Base-by-base conservation (phyloP, 306 rosid species). In the Parietaria judaica region DNA sequence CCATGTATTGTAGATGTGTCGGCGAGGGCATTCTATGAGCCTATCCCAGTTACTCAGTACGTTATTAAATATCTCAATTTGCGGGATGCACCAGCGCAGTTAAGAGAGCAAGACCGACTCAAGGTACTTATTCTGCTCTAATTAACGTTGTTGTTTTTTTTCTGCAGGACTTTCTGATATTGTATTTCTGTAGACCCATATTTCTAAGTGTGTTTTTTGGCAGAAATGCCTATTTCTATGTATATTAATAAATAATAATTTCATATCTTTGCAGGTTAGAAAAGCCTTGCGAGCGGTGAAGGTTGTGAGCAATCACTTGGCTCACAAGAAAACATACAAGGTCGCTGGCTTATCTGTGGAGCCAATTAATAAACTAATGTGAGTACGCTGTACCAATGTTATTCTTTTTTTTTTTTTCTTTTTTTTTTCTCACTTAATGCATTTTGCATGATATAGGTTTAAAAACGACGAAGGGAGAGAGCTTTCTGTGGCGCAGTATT, bases 11-110 rank as follows among this genome's bases (percentile, higher is more conserved):
- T 77, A 92, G 96, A 92, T 81, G 84, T 88, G 1, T 84, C 96
- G 0, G 95, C 99, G 0, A 76, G 80, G 50, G 67, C 90, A 0
- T 92, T 80, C 47, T 92, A 77, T 46, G 99, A 92, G 31, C 63
- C 83, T 0, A 62, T 92, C 9, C 31, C 3, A 10, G 90, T 92
- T 34, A 58, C 78, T 0, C 83, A 84, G 0, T 92, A 79, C 50
- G 7, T 88, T 14, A 6, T 3, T 0, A 77, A 72, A 12, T 69
- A 84, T 67, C 72, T 77, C 36, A 73, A 54, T 0, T 5, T 56
- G 0, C 71, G 67, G 16, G 71, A 79, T 74, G 4, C 66, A 8
- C 35, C 78, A 0, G 79, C 69, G 75, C 79, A 68, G 35, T n/a
- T 84, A 4, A 36, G 79, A 6, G 95, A 86, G 43, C 83, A 63